Evolutionary conservation across 2,329 filamentous ascomycete species (phyloP), one percentile per base, ranked within the genome.

Genomic region (Sarocladium oryzae): DNA sequence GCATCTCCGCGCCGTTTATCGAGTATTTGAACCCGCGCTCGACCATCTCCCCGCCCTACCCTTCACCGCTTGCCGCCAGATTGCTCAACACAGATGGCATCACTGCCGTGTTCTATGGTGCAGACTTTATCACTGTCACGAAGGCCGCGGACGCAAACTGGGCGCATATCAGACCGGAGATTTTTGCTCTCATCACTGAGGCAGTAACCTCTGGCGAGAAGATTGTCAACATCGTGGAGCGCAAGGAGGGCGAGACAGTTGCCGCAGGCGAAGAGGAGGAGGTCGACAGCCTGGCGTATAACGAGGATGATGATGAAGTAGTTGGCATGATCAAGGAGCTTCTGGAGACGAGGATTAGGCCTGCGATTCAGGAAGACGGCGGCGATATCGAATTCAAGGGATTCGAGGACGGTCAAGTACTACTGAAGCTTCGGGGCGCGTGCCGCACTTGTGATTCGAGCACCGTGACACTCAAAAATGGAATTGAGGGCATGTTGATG

Each of bases 261-360:
- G 76, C 58, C 58, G 63, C 59, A 2, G 56, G 56, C 5, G 54
- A 51, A 4, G 70, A 73, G 55, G 79, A 83, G 61, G 74, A 81
- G 55, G 46, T 37, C 20, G 89, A 95, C 61, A 87, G 82, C 54
- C 73, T 96, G 49, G 81, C 81, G 20, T 96, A 92, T 67, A 84
- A 92, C 60, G 90, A 96, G 64, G 85, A 95, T 56, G 93, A 99
- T 66, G 86, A 85, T 58, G 93, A 99, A 70, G 89, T 96, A 10
- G 86, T 99, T 8, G 87, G 89, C 53, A 97, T 97, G 93, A 97
- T 99, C 71, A 96, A 97, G 73, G 93, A 99, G 71, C 74, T 99
- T 28, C 76, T 99, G 32, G 93, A 99, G 70, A 99, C 93, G 23
- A 79, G 93, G 55, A 96, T 99, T 63, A 80, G 93, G 38, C 93